These are phyloP conservation scores for Paraurostyla sp. DNA, from an alignment of 73 alveolate genomes.

Conservation along the genomic window DNA sequence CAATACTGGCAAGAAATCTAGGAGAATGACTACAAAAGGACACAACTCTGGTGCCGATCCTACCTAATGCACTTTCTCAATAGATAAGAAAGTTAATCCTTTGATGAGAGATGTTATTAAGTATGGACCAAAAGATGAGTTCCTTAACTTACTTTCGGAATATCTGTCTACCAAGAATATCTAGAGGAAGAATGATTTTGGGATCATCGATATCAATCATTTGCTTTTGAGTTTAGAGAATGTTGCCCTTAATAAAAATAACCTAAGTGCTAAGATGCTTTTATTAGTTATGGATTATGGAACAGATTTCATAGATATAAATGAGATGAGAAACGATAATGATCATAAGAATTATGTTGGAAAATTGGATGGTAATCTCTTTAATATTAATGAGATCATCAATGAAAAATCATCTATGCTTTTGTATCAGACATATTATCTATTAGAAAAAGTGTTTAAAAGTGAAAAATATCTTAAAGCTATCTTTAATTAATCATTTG, in stretches of 20 bases:
- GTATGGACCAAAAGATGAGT: slow-evolving; percentile 8
- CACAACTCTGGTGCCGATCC: neutral
- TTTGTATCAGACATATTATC: neutral
- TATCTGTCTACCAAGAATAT: neutral
- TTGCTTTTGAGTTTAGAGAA: neutral
- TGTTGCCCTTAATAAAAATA: neutral
- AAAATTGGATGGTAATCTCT: neutral
- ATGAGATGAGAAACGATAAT: neutral
- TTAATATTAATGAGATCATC: neutral
- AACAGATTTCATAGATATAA: neutral
- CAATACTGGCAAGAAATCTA: neutral
- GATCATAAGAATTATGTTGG: neutral
- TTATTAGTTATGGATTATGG: neutral
- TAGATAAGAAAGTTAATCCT: slow-evolving; percentile 38
- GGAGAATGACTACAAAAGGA: neutral
- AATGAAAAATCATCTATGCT: neutral
- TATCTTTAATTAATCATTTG: neutral
- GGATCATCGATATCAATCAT: neutral
- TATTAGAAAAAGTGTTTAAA: neutral
- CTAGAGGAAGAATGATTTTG: neutral
- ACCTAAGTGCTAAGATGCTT: slow-evolving; percentile 5
- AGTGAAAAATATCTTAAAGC: slow-evolving; percentile 12
- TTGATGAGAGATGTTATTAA: neutral
- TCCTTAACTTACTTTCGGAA: slow-evolving; percentile 15
- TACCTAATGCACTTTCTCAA: neutral